A percentile compares a stretch with the other conserved stretches of the same genome.
Evolutionary conservation across 2,329 filamentous ascomycete species (phyloP).

Genomic region (Cytospora mali): DNA sequence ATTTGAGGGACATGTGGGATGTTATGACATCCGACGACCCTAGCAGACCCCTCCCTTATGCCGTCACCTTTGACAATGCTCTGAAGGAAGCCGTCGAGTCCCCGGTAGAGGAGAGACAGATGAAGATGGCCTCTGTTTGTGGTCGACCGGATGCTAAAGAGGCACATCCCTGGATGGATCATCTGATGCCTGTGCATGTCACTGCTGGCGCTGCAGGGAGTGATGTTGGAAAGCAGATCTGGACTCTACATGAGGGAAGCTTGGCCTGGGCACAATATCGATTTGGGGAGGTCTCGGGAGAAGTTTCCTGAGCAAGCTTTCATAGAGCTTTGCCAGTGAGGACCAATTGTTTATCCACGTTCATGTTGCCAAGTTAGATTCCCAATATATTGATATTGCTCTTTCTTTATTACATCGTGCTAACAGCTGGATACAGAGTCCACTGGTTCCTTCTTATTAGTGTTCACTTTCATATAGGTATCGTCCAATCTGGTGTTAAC

Average conservation of each 20-base stretch:
- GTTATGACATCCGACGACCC: conserved; percentile 45
- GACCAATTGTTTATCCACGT: neutral
- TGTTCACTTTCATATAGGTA: no score
- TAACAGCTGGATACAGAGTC: no score
- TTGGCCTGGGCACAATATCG: conserved; percentile 29
- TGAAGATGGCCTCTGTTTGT: conserved; percentile 43
- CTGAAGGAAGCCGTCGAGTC: conserved; percentile 65
- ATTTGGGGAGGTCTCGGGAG: conserved; percentile 16
- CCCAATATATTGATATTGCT: neutral
- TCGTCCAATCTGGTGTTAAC: neutral
- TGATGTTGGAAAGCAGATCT: conserved; percentile 25
- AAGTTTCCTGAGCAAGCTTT: neutral
- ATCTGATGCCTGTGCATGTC: conserved; percentile 53
- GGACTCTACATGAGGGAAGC: conserved; percentile 27
- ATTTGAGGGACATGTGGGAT: conserved; percentile 56
- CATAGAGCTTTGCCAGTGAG: neutral
- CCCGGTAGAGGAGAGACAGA: conserved; percentile 41
- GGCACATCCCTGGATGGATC: conserved; percentile 53
- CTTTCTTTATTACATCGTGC: neutral
- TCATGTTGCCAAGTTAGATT: neutral
- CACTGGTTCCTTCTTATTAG: no score
- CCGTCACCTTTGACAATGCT: conserved; percentile 66
- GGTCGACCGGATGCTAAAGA: conserved; percentile 49
- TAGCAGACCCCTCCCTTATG: conserved; percentile 54
- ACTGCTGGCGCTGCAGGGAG: conserved; percentile 48